These are phyloP conservation scores for Mycena belliarum DNA, from an alignment of 768 basidiomycete genomes.

Conservation along the genomic window DNA sequence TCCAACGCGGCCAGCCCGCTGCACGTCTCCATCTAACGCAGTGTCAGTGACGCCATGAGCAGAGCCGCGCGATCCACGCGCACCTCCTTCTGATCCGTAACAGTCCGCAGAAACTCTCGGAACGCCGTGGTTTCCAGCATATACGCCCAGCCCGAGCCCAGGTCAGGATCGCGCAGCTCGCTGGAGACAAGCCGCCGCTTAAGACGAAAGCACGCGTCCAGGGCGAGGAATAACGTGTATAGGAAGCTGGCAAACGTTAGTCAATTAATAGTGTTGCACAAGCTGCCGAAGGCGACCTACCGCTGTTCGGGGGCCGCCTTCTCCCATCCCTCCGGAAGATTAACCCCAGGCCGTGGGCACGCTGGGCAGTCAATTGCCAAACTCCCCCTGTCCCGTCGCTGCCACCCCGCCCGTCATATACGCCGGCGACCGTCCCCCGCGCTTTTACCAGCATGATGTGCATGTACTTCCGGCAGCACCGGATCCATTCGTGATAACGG, in stretches of 20 bases:
- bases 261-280: background rate
- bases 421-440: too few species aligned
- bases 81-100: too few species aligned
- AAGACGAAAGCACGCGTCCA: background rate
- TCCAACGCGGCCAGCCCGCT: slow-evolving; percentile 10
- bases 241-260: background rate
- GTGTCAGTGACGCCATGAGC: too few species aligned
- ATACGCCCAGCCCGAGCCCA: background rate
- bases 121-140: background rate
- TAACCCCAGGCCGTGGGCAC: slow-evolving; percentile 34
- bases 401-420: background rate
- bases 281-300: slow-evolving; percentile 17
- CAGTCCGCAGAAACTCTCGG: background rate
- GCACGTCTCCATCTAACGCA: slow-evolving; percentile 20
- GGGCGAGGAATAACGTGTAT: background rate
- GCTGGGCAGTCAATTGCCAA: slow-evolving; percentile 33
- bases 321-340: slow-evolving; percentile 30
- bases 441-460: background rate
- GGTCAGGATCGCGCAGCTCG: background rate
- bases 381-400: slow-evolving; percentile 27
- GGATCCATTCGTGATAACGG: background rate
- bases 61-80: too few species aligned
- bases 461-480: background rate
- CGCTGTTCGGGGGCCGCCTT: slow-evolving; percentile 9
- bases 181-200: background rate